Conservation (phyloP, 345 rosid species). For the Camelina hispida region DNA sequence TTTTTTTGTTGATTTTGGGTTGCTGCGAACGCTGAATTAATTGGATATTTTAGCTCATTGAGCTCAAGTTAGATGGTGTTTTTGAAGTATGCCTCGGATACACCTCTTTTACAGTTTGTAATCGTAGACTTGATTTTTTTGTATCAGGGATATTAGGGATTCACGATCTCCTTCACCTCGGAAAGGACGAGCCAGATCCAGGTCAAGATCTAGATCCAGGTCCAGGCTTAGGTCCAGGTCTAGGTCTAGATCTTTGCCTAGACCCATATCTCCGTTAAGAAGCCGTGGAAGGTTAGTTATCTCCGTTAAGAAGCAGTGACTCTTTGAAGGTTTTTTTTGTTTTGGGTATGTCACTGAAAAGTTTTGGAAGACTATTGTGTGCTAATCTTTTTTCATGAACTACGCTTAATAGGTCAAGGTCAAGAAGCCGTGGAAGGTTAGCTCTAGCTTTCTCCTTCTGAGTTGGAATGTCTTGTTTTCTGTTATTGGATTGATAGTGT, state of each 20-base stretch:
- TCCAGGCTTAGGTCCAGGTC: constrained; percentile 66
- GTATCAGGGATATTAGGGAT: constrained; percentile 33
- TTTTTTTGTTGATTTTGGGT: background rate
- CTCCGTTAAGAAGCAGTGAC: too few relatives aligned
- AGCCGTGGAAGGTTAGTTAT: constrained; percentile 84
- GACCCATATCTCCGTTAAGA: constrained; percentile 70
- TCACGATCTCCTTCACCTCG: constrained; percentile 75
- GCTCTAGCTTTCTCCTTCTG: constrained; percentile 32
- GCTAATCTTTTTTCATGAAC: constrained; percentile 21
- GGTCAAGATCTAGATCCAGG: constrained; percentile 54
- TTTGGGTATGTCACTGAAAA: background rate
- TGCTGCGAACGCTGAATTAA: background rate
- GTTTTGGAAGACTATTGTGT: background rate
- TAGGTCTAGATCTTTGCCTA: constrained; percentile 65
- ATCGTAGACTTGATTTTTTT: too few relatives aligned
- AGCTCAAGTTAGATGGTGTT: constrained; percentile 1
- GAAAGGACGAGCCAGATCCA: constrained; percentile 55
- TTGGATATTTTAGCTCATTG: constrained; percentile 10
- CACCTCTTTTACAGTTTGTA: too few relatives aligned
- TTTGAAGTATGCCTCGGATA: background rate
- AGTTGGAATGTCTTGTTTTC: background rate
- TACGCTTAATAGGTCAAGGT: constrained; percentile 61
- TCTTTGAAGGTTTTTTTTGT: too few relatives aligned
- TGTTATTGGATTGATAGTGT: background rate
- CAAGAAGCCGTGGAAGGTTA: constrained; percentile 87